Base-by-base conservation (phyloP, 2,329 filamentous ascomycete species). In the Myriosclerotinia curreyana region DNA sequence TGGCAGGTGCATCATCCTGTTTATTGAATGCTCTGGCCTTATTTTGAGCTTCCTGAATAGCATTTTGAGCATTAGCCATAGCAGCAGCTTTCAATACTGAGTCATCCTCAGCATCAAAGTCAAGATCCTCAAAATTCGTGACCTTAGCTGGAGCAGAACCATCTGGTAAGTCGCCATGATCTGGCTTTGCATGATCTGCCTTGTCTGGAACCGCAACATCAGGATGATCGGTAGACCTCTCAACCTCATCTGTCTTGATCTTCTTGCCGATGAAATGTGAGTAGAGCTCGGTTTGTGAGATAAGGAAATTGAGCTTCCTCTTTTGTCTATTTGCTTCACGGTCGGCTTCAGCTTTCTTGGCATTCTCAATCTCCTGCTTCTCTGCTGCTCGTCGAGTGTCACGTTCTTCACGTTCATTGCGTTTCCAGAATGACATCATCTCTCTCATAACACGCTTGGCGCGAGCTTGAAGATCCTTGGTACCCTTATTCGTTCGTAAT, bases 401-500 rank as follows among this genome's bases (percentile, higher is more conserved):
- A 66, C 95, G 91, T 76, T 99, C 95, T 75, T 99, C 95, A 61
- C 94, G 90, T 77, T 99, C 95, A 76, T 99, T 99, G 64, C 94
- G 89, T 79, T 98, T 98, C 95, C 95, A 99, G 83, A 98, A 99
- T 65, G 91, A 87, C 85, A 97, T 95, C 95, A 99, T 99, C 78
- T 99, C 95, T 75, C 95, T 87, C 95, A 99, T 99, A 66, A 94
- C 94, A 70, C 95, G 90, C 82, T 99, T 99, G 65, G 95, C 95
- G 55, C 95, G 87, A 50, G 95, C 95, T 75, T 98, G 95, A 5
- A 96, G 90, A 76, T 99, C 95, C 77, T 99, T 99, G 76, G 91
- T 95, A 74, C 93, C 96, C 83, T 99, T 98, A 81, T 99, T 99
- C 62, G 95, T 99, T 50, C 92, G 90, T 66, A 96, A 85, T 77